Evolutionary conservation across 2,329 filamentous ascomycete species (phyloP), one percentile per base, ranked within the genome.

Genomic region (Apiospora malaysiana): DNA sequence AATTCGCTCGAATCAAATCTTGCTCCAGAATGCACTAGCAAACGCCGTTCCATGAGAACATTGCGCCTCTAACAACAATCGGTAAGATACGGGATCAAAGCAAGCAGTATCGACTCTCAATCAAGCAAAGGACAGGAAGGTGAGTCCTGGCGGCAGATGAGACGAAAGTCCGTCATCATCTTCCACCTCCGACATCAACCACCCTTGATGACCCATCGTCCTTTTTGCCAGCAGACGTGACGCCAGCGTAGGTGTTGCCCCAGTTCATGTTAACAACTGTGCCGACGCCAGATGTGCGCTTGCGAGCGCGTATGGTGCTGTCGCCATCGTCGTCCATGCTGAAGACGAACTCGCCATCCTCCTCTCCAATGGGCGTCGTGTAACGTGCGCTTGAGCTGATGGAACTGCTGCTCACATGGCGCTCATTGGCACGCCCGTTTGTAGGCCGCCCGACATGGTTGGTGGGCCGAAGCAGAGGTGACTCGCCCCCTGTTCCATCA

Each of bases 291-390:
- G 86, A 86, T 1, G 79, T 82, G 70, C 86, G 84, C 79, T 88
- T 89, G 68, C 85, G 81, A 12, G 83, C 82, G 56, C 83, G 81
- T 70, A 82, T 80, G 23, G 83, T 81, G 14, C 80, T 80, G 47
- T 85, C 82, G 27, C 88, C 87, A 37, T 89, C 88, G 70, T 90
- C 88, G 74, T 91, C 89, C 89, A 91, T 91, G 76, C 83, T 88
- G 77, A 91, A 91, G 18, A 91, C 87, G 74, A 91, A 90, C 37
- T 88, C 86, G 4, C 87, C 84, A 70, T 91, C 88, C 75, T 91
- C 89, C 76, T 91, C 89, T 71, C 91, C 89, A 72, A 91, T 91
- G 3, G 89, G 89, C 0, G 88, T 91, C 1, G 89, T 89, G 77
- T 90, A 90, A 21, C 89, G 83, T 25, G 87, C 88, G 49, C 85